A percentile compares a stretch with the other conserved stretches of the same genome.
These are phyloP conservation scores for Aureobasidium sp. DNA, from an alignment of 2,329 filamentous ascomycete genomes.

Conservation along the genomic window DNA sequence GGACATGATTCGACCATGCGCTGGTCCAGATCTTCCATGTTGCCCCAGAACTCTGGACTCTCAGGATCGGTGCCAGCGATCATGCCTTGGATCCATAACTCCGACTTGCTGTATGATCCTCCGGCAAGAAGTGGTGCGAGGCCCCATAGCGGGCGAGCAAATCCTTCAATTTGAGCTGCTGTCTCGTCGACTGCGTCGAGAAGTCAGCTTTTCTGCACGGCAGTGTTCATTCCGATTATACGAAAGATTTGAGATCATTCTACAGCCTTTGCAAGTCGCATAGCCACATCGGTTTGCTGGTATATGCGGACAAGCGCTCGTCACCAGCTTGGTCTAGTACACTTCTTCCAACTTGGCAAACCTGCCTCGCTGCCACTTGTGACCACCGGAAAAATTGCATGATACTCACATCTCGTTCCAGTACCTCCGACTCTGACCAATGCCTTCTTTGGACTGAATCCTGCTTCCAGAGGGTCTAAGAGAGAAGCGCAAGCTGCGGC, in stretches of 20 bases:
- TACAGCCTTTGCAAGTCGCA: background rate
- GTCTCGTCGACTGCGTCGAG: conserved; percentile 55
- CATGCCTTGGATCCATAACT: conserved; percentile 64
- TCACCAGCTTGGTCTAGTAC: background rate
- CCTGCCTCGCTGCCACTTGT: background rate
- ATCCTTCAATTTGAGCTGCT: conserved; percentile 70
- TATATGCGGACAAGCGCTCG: background rate
- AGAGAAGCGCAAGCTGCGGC: conserved; percentile 42
- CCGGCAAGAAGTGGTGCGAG: conserved; percentile 64
- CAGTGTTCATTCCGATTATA: background rate
- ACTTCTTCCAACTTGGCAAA: background rate
- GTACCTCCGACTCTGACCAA: conserved; percentile 63
- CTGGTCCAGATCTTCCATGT: conserved; percentile 68
- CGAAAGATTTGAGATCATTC: background rate
- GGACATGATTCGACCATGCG: conserved; percentile 82
- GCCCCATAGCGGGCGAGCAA: conserved; percentile 69
- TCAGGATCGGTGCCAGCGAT: conserved; percentile 64
- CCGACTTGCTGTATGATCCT: conserved; percentile 56
- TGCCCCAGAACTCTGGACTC: conserved; percentile 67
- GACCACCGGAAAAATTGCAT: background rate
- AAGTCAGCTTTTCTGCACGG: background rate
- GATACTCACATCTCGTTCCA: conserved; percentile 54
- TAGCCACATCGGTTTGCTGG: background rate
- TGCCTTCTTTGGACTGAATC: conserved; percentile 61
- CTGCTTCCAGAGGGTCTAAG: conserved; percentile 62